Evolutionary conservation across 2,329 filamentous ascomycete species (phyloP), one percentile per base, ranked within the genome.

Genomic region (Grosmannia huntii): DNA sequence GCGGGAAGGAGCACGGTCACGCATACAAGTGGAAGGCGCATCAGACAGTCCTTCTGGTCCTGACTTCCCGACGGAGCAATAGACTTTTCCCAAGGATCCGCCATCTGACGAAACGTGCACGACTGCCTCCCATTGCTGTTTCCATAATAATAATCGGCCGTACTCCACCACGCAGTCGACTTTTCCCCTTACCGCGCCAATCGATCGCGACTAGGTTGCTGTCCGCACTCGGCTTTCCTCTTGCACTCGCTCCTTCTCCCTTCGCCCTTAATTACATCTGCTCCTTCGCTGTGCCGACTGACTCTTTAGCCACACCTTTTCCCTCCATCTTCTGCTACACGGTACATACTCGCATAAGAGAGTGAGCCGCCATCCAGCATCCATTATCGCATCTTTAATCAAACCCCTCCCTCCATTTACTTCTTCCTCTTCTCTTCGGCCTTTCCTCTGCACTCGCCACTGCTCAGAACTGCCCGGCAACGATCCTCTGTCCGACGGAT

Each of bases 201-300:
- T 48, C 25, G 53, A 55, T 55, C 53, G 53, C 53, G 38, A 55
- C 38, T 46, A 55, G 36, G 12, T 55, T 55, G n/a, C 12, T 23
- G n/a, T 21, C 52, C 31, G 33, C 33, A 21, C 52, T 54, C 16
- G 21, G n/a, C 12, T 25, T 33, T 55, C 38, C 14, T n/a, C 38
- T 53, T 9, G 5, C 3, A 52, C 50, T 51, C n/a, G 41, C 33
- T 41, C 33, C 31, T 21, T 55, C 31, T 53, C 25, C n/a, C 38
- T 19, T 7, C 48, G 50, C 44, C 14, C 46, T 16, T 49, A 49
- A 49, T 49, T 11, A n/a, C 55, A 33, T 33, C 21, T 51, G 50
- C 41, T 48, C 33, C 33, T 16, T 31, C 19, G 11, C 27, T 14
- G 21, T 52, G 16, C 49, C 25, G 21, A 25, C 46, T 14, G 25